Base-by-base conservation (phyloP, 225 moss, liverwort and hornwort species). In the Ulota crispa region DNA sequence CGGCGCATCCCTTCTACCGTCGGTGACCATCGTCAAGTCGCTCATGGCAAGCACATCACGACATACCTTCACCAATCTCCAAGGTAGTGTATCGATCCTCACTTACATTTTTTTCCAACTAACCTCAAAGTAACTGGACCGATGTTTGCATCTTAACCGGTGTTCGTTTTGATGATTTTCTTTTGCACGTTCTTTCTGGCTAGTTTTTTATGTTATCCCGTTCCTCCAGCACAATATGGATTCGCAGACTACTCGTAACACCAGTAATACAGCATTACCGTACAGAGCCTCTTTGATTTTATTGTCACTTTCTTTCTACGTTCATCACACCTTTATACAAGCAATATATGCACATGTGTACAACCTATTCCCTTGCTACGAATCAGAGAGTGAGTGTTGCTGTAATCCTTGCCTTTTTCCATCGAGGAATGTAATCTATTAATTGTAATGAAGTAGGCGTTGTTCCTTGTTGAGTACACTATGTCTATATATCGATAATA, bases 41-140 rank as follows among this genome's bases (percentile, higher is more conserved):
- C 45, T 14, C 15, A 5, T 54, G 13, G 34, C 42, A 57, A 66
- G 59, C 63, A 23, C 31, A 0, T 1, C 9, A 2, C 26, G 55
- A 28, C 27, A 27, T 13, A 14, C 28, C 43, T 73, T 32, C 86
- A 54, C 7, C 66, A 1, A 64, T 63, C 23, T 14, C 1, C 3
- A 60, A 85, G 81, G 85, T 85, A 85, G 77, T 32, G 28, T 78
- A 4, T n/a, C 54, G 67, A 69, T 62, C 11, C 36, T 18, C 4
- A 69, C 5, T 55, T 82, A 14, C 27, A 12, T 0, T 55, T 41
- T 16, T 16, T 6, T 13, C 30, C 13, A 34, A 8, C 26, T 45
- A 7, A 12, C 0, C 0, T 9, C 0, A 1, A 7, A 39, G 12
- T 2, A 1, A 1, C 3, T 19, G 28, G 10, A 39, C 1, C 4